These are phyloP conservation scores for Tremellales sp. DNA, from an alignment of 1,284 basidiomycete species.

Conservation along the genomic window DNA sequence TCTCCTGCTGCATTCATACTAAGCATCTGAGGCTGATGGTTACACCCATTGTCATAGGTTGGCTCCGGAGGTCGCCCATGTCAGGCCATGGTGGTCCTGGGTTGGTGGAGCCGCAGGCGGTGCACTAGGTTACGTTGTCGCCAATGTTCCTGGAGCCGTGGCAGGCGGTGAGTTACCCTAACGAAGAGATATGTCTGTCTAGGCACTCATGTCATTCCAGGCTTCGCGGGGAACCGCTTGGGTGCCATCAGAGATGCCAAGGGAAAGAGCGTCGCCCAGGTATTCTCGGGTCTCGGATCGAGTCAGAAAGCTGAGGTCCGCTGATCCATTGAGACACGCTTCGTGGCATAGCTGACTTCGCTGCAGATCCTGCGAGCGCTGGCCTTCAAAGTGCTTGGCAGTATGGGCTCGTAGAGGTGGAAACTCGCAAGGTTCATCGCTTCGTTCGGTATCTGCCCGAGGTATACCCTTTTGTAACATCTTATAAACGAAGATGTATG, in stretches of 20 bases:
- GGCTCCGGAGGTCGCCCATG: slow-evolving; percentile 47
- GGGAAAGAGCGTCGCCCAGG: slow-evolving; percentile 83
- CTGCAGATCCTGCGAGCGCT: slow-evolving; percentile 76
- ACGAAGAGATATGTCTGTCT: background rate
- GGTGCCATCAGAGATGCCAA: slow-evolving; percentile 89
- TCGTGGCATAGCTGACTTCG: slow-evolving; percentile 11
- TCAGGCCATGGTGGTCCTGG: slow-evolving; percentile 45
- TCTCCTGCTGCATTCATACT: background rate
- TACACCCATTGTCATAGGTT: slow-evolving; percentile 25
- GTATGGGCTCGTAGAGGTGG: slow-evolving; percentile 26
- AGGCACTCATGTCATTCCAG: slow-evolving; percentile 46
- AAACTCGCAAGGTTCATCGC: background rate
- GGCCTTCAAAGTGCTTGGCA: slow-evolving; percentile 81
- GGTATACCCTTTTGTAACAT: background rate
- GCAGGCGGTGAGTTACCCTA: slow-evolving; percentile 41
- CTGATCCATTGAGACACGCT: background rate
- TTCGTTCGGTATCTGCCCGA: background rate
- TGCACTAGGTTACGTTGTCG: slow-evolving; percentile 79
- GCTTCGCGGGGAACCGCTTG: slow-evolving; percentile 75
- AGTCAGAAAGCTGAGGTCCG: slow-evolving; percentile 81
- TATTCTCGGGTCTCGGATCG: slow-evolving; percentile 76
- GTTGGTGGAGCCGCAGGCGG: slow-evolving; percentile 61
- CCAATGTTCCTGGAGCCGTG: slow-evolving; percentile 71
- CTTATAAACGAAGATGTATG: background rate
- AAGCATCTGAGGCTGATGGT: background rate